Evolutionary conservation across 345 rosid genomes (phyloP), one percentile per base, ranked within the genome.

Genomic region (Acer saccharum): DNA sequence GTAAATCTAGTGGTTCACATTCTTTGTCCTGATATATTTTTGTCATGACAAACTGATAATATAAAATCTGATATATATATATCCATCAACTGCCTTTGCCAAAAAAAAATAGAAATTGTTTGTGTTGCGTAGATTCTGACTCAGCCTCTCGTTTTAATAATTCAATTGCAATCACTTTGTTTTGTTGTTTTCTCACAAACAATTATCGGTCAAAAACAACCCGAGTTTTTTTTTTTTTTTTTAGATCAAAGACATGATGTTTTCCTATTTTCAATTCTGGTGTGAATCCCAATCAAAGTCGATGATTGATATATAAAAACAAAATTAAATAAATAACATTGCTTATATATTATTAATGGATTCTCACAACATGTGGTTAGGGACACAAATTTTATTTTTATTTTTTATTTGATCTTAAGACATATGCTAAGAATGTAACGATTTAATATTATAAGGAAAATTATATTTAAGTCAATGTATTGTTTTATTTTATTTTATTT

Each of bases 41-140:
- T n/a, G n/a, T n/a, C n/a, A n/a, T n/a, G n/a, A n/a, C n/a, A n/a
- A n/a, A n/a, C n/a, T n/a, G n/a, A n/a, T n/a, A n/a, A n/a, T n/a
- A n/a, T n/a, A n/a, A n/a, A n/a, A n/a, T n/a, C n/a, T n/a, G n/a
- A n/a, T n/a, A n/a, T n/a, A n/a, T 32, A 32, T 32, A 32, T 32
- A 32, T 32, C 39, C 39, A 32, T 32, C 39, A 4, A 32, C 4
- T 32, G 39, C 39, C 39, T 25, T 25, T 25, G 1, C 25, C 25
- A 25, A 27, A 27, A 27, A 27, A 27, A 27, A 32, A 32, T 2
- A 29, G 4, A 3, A 35, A 4, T 35, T 35, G 39, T 43, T 10
- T 44, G 14, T 20, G 72, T 23, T 69, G 72, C 9, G 72, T 69
- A 46, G 72, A 7, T 48, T 69, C 60, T 69, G 72, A 69, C 58